These are phyloP conservation scores for Orbilia quercus DNA, from an alignment of 2,329 filamentous ascomycete genomes.

Conservation along the genomic window DNA sequence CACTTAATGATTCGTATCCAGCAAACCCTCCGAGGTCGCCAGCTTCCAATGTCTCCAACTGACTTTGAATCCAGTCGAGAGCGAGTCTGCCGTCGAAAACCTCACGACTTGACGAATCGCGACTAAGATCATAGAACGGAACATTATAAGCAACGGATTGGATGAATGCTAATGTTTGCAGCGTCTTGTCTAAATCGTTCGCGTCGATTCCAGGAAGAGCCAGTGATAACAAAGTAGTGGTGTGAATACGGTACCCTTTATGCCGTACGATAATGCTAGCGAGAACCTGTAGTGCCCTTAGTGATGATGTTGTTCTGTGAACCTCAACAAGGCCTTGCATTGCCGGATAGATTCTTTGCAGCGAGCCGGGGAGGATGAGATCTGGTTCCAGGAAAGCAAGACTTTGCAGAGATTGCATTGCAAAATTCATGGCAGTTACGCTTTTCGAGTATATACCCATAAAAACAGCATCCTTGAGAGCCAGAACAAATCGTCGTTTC, in stretches of 20 bases:
- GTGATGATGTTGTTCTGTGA: conserved; percentile 91
- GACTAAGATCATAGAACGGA: conserved; percentile 84
- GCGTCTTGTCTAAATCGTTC: conserved; percentile 95
- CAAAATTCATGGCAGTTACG: conserved; percentile 88
- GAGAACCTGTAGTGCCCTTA: conserved; percentile 90
- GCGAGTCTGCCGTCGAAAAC: conserved; percentile 72
- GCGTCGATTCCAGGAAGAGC: conserved; percentile 95
- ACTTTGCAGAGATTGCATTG: conserved; percentile 87
- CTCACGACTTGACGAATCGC: conserved; percentile 68
- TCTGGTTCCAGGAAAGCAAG: conserved; percentile 90
- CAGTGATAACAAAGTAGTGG: conserved; percentile 91
- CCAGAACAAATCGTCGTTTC: conserved; percentile 87
- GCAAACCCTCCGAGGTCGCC: conserved; percentile 86
- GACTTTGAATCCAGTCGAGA: conserved; percentile 80
- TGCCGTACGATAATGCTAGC: conserved; percentile 89
- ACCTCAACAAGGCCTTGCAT: conserved; percentile 97
- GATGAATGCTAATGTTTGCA: conserved; percentile 93
- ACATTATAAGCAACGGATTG: conserved; percentile 97
- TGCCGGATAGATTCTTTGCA: conserved; percentile 96
- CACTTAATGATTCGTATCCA: conserved; percentile 82
- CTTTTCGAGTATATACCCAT: conserved; percentile 99
- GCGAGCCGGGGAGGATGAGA: conserved; percentile 87
- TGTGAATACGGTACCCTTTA: conserved; percentile 95
- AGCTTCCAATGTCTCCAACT: conserved; percentile 95
- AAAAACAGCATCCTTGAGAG: conserved; percentile 90